Evolutionary conservation across 345 rosid species (phyloP), one percentile per base, ranked within the genome.

Genomic region (Camelina hispida): DNA sequence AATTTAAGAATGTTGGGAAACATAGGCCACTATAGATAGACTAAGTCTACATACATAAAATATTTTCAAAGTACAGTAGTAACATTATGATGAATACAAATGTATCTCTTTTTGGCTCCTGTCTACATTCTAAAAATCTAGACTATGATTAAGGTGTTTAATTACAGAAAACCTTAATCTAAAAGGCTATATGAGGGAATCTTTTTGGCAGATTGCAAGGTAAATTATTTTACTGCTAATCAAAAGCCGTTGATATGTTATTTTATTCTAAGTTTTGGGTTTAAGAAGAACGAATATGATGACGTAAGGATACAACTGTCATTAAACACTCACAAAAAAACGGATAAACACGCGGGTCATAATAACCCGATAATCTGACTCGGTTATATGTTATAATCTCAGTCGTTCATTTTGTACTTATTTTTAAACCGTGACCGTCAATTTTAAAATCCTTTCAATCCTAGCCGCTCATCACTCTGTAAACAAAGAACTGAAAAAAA

Each of bases 281-380:
- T 71, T 66, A 59, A 71, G 69, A 71, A 52, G 61, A 72, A 32
- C 77, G 81, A 78, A 78, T 78, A 72, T 78, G 77, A 72, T 78
- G 73, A 78, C 81, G 22, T 20, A 20, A 20, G 22, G 22, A 20
- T 20, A 20, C 22, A 20, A 20, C 22, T 20, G 22, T 20, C 22
- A 20, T 20, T 20, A 20, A 20, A 20, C 22, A 20, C 22, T 20
- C 1, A 20, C 1, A 20, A 20, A 20, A 20, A 20, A 20, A 20
- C 22, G 22, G 22, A 20, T 20, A 20, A 20, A 20, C 22, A 20
- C 22, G 22, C 22, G 22, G 22, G 22, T 20, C 22, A 20, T 20
- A 20, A 20, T 20, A 20, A 20, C 22, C 22, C 22, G 22, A 20
- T 20, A 20, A 20, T 20, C 22, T 20, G 22, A 20, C 22, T 1